Conservation (phyloP, 768 basidiomycete species). For the Wakefieldia striispora region DNA sequence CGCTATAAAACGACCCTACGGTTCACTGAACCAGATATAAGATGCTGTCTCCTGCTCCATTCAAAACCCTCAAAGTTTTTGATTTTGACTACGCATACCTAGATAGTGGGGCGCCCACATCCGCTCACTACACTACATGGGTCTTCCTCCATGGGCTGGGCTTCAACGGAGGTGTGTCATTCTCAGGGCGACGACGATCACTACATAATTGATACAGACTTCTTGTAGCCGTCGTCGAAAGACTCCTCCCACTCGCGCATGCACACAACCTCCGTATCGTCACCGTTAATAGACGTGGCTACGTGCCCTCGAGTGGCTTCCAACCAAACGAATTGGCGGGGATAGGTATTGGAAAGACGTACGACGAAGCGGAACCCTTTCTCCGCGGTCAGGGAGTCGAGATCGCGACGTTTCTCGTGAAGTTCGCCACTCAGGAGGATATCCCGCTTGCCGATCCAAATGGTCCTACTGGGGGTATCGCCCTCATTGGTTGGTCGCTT, state of each 20-base stretch:
- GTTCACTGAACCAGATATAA: too few relatives aligned
- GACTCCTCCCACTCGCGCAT: slow-evolving; percentile 22
- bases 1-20: too few relatives aligned
- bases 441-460: slow-evolving; percentile 13
- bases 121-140: slow-evolving; percentile 21
- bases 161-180: slow-evolving; percentile 21
- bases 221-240: slow-evolving; percentile 13
- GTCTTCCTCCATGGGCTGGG: slow-evolving; percentile 19
- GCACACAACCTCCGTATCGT: slow-evolving; percentile 22
- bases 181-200: not conserved
- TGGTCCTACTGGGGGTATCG: slow-evolving; percentile 8
- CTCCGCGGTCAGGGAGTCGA: slow-evolving; percentile 16
- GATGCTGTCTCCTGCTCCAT: slow-evolving; percentile 2
- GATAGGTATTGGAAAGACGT: slow-evolving; percentile 15
- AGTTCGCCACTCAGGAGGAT: slow-evolving; percentile 12
- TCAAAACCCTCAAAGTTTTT: slow-evolving; percentile 12
- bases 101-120: slow-evolving; percentile 20
- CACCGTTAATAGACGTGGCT: slow-evolving; percentile 26
- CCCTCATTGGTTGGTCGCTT: slow-evolving; percentile 21
- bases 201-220: not conserved
- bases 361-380: slow-evolving; percentile 14
- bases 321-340: slow-evolving; percentile 5
- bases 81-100: slow-evolving; percentile 20
- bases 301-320: slow-evolving; percentile 26
- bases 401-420: slow-evolving; percentile 17